Conservation (phyloP, 2,329 filamentous ascomycete species). For the Aspergillus vadensis region DNA sequence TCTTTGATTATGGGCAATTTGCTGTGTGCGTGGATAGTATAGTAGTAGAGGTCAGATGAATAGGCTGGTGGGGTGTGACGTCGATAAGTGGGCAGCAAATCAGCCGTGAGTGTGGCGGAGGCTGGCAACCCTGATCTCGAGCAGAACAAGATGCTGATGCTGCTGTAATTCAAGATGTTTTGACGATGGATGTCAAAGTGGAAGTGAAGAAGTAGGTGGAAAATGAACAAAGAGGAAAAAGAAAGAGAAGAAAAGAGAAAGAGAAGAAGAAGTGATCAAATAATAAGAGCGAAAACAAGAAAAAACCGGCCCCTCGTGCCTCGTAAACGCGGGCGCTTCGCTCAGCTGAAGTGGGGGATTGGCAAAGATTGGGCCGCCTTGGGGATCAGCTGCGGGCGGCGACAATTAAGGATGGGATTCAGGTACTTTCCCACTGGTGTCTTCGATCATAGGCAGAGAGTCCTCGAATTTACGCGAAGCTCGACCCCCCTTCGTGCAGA, state of each 20-base stretch:
- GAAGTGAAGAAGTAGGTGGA: not conserved
- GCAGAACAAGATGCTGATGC: not conserved
- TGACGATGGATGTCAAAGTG: slow-evolving; percentile 23
- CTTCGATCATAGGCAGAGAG: slow-evolving; percentile 1
- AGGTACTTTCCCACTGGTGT: not conserved
- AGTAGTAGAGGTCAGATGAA: slow-evolving; percentile 4
- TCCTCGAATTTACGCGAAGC: not conserved
- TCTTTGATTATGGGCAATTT: not conserved
- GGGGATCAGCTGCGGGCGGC: slow-evolving; percentile 5
- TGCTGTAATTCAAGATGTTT: not conserved
- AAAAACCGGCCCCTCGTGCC: slow-evolving; percentile 10
- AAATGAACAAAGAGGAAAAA: slow-evolving; percentile 8
- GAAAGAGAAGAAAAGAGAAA: slow-evolving; percentile 12
- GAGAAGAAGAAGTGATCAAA: slow-evolving; percentile 5
- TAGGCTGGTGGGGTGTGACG: slow-evolving; percentile 6
- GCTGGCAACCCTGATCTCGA: not conserved
- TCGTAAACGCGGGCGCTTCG: slow-evolving; percentile 17
- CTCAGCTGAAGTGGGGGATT: slow-evolving; percentile 27
- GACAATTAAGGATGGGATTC: not conserved
- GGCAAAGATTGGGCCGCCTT: slow-evolving; percentile 18
- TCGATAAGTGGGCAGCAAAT: not conserved
- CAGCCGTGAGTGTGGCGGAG: not conserved
- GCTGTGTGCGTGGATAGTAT: not conserved
- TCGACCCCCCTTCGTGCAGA: not conserved
- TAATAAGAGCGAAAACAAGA: slow-evolving; percentile 10